Evolutionary conservation across 208 protist species (phyloP).

Genomic region (Naegleria lovaniensis): DNA sequence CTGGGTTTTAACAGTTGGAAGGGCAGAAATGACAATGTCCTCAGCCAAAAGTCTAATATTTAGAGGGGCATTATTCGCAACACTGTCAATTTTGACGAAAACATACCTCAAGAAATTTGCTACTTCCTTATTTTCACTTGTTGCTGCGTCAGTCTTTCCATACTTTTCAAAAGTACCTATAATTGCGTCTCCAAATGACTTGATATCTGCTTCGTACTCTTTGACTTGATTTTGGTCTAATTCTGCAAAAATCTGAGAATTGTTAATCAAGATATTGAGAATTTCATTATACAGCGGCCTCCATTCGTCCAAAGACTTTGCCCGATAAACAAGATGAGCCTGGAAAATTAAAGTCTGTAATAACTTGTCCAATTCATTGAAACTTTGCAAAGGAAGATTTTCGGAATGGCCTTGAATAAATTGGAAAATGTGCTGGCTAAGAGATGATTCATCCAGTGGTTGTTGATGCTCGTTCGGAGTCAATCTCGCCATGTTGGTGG

Average conservation of each 20-base stretch:
- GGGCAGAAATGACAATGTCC: not conserved
- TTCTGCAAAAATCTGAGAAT: not conserved
- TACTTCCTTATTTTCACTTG: not conserved
- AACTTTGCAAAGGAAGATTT: not conserved
- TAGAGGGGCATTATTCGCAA: not conserved
- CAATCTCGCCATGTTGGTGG: not conserved
- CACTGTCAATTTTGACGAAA: not conserved
- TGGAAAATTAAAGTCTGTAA: not conserved
- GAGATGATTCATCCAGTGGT: not conserved
- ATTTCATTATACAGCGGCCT: not conserved
- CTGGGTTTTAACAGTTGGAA: not conserved
- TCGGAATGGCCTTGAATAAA: not conserved
- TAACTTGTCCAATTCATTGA: not conserved
- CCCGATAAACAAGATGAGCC: not conserved
- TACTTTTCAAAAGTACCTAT: not conserved
- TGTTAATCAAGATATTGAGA: not conserved
- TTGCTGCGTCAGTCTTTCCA: not conserved
- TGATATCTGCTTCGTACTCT: not conserved
- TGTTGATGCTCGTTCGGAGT: not conserved
- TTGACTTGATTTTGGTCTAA: not conserved
- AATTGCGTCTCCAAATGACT: not conserved
- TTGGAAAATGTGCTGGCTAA: not conserved
- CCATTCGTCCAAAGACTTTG: not conserved
- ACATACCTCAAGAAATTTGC: not conserved
- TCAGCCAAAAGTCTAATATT: not conserved